Base-by-base conservation (phyloP, 2,329 filamentous ascomycete species). In the Cladorrhinum sp. region DNA sequence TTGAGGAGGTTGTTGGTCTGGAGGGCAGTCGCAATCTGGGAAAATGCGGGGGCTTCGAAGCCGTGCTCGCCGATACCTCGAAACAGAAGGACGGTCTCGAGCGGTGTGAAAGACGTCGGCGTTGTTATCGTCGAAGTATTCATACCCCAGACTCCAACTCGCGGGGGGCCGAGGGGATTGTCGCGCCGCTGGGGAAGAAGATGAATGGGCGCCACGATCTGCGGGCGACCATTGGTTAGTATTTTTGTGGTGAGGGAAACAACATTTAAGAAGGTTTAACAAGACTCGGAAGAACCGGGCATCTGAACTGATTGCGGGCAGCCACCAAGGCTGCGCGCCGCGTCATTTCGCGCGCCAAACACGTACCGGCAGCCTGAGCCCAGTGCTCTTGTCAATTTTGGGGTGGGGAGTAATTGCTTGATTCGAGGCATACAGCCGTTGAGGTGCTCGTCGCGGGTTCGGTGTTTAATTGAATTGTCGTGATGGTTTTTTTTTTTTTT, bases 1-100 rank as follows among this genome's bases (percentile, higher is more conserved):
- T 84, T 87, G 72, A 98, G 81, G 64, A 92, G 80, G 18, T 84
- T 79, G 73, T 96, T 92, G 70, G 82, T 86, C 75, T 84, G 88
- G 65, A 98, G 84, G 62, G 88, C 77, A 66, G 89, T 55, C 14
- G 80, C 75, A 56, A 77, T 72, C 52, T 73, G 72, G n/a, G 64
- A 68, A 52, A 79, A 74, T 9, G 69, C 67, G 14, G 69, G 53
- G 42, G 69, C 64, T 23, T 72, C 66, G 67, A 73, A 55, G 65
- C 70, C 70, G 65, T 67, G 66, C 59, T 65, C 59, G 61, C 70
- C 64, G 58, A 73, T 67, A 48, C 67, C 67, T 58, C 75, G 71
- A 63, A 74, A 73, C 24, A 75, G 62, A 57, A 75, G 64, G 46
- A 75, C 66, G 46, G 67, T 70, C 67, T 75, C 74, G 66, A 75